A percentile compares a stretch with the other conserved stretches of the same genome.
Conservation (phyloP, 2,329 filamentous ascomycete genomes). For the Leptographium radiaticola region DNA sequence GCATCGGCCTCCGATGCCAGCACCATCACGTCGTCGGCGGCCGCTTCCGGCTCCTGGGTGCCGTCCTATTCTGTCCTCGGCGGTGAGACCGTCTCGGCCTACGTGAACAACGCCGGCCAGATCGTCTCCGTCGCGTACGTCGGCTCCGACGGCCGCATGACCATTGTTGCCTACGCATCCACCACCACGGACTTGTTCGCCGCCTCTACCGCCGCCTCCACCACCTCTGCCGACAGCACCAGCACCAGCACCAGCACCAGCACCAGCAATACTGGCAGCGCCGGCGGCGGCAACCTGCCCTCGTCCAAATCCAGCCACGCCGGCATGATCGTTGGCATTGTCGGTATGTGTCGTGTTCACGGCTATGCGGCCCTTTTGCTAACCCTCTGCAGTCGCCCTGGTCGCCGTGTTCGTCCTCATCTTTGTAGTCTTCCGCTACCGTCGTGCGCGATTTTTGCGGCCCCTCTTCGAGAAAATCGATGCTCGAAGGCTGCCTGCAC, state of each 20-base stretch:
- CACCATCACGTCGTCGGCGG: background rate
- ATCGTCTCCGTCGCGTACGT: slow-evolving; percentile 1
- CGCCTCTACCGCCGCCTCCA: background rate
- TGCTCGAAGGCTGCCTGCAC: too few relatives aligned
- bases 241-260: background rate
- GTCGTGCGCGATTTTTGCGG: background rate
- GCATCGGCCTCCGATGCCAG: background rate
- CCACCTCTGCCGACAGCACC: background rate
- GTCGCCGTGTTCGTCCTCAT: background rate
- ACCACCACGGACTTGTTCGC: background rate
- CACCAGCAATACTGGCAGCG: background rate
- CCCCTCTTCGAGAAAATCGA: background rate
- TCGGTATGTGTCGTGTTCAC: background rate
- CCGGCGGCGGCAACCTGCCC: background rate
- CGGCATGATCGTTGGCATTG: slow-evolving; percentile 4
- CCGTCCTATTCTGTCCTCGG: background rate
- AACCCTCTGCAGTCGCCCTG: background rate
- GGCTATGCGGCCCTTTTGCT: background rate
- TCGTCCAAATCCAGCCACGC: slow-evolving; percentile 1
- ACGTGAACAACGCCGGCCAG: slow-evolving; percentile 3
- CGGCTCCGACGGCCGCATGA: background rate
- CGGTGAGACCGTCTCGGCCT: slow-evolving; percentile 5
- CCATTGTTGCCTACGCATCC: slow-evolving; percentile 1
- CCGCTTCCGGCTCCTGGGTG: slow-evolving; percentile 1
- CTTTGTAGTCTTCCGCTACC: slow-evolving; percentile 5